These are phyloP conservation scores for Penicillium ucsense DNA, from an alignment of 495 filamentous ascomycete genomes.

Conservation along the genomic window DNA sequence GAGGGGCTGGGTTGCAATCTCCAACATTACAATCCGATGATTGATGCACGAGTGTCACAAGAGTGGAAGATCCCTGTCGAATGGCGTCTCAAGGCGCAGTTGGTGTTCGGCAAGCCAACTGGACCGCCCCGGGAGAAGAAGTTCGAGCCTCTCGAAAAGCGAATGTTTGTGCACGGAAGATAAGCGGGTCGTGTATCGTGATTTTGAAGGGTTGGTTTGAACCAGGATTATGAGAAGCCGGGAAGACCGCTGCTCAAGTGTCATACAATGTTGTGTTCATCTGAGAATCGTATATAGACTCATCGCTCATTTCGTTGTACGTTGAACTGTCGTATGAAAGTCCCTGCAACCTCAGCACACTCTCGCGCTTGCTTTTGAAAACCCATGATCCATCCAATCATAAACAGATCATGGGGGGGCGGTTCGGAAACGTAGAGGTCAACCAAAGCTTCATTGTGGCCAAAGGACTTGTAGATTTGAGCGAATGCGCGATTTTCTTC, in stretches of 20 bases:
- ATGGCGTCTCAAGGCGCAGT: conserved; percentile 53
- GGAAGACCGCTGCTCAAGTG: too few relatives aligned
- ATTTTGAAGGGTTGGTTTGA: background rate
- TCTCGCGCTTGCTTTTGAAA: conserved; percentile 20
- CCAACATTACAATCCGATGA: conserved; percentile 59
- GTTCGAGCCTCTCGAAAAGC: conserved; percentile 8
- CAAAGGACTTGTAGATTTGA: conserved; percentile 13
- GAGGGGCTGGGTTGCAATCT: conserved; percentile 66
- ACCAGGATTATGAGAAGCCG: background rate
- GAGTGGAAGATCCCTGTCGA: conserved; percentile 48
- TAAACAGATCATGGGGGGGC: conserved; percentile 31
- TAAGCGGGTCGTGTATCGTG: background rate
- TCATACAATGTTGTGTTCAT: too few relatives aligned
- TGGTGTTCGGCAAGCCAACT: conserved; percentile 50
- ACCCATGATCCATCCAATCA: conserved; percentile 22
- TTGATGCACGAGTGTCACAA: conserved; percentile 46
- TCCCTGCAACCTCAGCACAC: conserved; percentile 21
- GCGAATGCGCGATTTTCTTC: conserved; percentile 23
- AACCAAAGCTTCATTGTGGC: conserved; percentile 13
- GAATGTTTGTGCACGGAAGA: conserved; percentile 11
- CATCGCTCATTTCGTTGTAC: too few relatives aligned
- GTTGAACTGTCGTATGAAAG: too few relatives aligned
- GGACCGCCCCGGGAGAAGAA: conserved; percentile 16
- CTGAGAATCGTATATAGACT: too few relatives aligned
- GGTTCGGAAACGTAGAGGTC: conserved; percentile 21